Evolutionary conservation across 2,329 filamentous ascomycete genomes (phyloP), one percentile per base, ranked within the genome.

Genomic region (Ophiostoma triangulosporum): DNA sequence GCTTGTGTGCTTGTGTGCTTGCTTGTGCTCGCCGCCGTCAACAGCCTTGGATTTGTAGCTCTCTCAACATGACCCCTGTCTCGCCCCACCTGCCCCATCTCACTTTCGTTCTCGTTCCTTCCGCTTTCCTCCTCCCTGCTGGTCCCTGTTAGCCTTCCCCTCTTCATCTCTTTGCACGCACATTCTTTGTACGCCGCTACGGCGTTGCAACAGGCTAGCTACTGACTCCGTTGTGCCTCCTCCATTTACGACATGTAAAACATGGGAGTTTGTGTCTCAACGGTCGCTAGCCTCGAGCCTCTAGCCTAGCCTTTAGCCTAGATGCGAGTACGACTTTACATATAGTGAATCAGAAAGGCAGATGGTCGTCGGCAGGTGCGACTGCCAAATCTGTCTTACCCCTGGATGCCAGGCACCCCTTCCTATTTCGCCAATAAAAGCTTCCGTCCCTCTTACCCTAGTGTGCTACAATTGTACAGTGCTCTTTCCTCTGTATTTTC

Each of bases 101-200:
- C 32, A n/a, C 24, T 31, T 46, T 51, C 27, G 31, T 52, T 53
- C 17, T 46, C 51, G 27, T 32, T 29, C 12, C 33, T 26, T 52
- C 27, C 38, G 29, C 22, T 35, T 33, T 24, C 48, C 17, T 50
- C n/a, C 35, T 46, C 43, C 40, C 43, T 45, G 40, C 24, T 27
- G 24, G 22, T 27, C 17, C 20, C 38, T 43, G 38, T 24, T 43
- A 43, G 38, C 12, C 24, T 46, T 46, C 43, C 43, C 43, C 43
- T 46, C 43, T 46, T 12, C 43, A 46, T 27, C 43, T 4, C 38
- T 15, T 15, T 17, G 29, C 32, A 15, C 20, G n/a, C n/a, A n/a
- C n/a, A n/a, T n/a, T 24, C 43, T 45, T 3, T 12, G 4, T 46
- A 29, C 43, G 17, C n/a, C n/a, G 6, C n/a, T 33, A 15, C n/a